Evolutionary conservation across 2,329 filamentous ascomycete genomes (phyloP), one percentile per base, ranked within the genome.

Genomic region (Acrocalymma vagum): DNA sequence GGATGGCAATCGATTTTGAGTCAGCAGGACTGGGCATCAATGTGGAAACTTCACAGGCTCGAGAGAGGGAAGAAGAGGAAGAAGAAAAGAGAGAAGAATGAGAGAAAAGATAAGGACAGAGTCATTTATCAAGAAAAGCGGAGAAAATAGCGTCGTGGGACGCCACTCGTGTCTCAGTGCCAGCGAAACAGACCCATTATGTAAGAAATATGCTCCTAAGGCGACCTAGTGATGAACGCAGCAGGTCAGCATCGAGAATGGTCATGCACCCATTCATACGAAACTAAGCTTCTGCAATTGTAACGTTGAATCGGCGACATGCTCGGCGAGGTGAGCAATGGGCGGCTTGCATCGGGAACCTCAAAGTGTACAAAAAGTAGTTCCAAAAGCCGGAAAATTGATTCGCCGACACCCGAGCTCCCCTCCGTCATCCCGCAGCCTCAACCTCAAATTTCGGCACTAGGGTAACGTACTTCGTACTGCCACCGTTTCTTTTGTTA

Each of bases 371-470:
- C 32, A 47, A 8, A 25, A 8, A 25, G 23, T n/a, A 8, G 20
- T 29, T 31, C 31, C 29, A 23, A 24, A 23, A 30, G 23, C 52
- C 53, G 57, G 30, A 15, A 46, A 48, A 48, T 36, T 36, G 29
- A 53, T 50, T 42, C 39, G 37, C 55, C 53, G 46, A 16, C 24
- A 22, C 37, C 33, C 38, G 46, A 43, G 51, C 57, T 53, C 55
- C 45, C 51, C 45, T 46, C 21, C 53, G 59, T 63, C 58, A 62
- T 63, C 51, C 48, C 47, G 40, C 38, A 31, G 42, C 36, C 38
- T 46, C 42, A 51, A 57, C 54, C 45, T 63, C 60, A 65, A 64
- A 63, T 63, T 68, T 64, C 48, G 58, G 52, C 48, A 36, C n/a
- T n/a, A n/a, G 5, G 13, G 35, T 35, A 14, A 14, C 15, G 17